Base-by-base conservation (phyloP, 2,329 filamentous ascomycete species). In the Alternaria dauci region DNA sequence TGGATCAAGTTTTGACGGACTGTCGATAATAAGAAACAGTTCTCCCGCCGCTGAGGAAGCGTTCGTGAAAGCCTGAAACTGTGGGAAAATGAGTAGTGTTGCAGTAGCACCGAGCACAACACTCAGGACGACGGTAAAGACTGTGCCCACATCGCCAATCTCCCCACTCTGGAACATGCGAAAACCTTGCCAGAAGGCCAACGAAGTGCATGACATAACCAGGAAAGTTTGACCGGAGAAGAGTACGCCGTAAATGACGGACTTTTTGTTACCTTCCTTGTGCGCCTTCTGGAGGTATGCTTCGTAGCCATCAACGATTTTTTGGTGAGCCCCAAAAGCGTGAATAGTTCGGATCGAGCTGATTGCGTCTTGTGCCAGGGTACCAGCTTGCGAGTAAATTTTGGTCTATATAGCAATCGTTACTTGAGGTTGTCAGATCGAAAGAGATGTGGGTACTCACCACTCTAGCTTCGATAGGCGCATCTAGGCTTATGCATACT, bases 61-160 rank as follows among this genome's bases (percentile, higher is more conserved):
- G 20, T 60, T 54, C 5, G 62, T 65, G 7, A 67, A 65, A 32
- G 63, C 64, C 23, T 63, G 58, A 7, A 54, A 52, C 32, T 66
- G 48, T 4, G 62, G 62, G 3, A 58, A 55, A 12, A 68, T 55
- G 14, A 53, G 52, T 11, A 62, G 58, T 42, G 59, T 58, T 28
- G 52, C 62, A 25, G 96, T 5, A 14, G 93, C 91, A 54, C 93
- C 94, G 62, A 96, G 93, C 83, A 97, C 91, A 72, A 96, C 89
- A 38, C 91, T 86, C 85, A 97, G 88, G 76, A 96, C 70, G 95
- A 67, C 65, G 1, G 59, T 93, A 41, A 89, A 96, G 41, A 97
- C 79, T 18, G 96, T 85, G 42, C 87, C 83, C 9, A 87, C 87
- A 1, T 96, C 83, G 4, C 18, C 23, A 20, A 68, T 67, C 32